A percentile compares a stretch with the other conserved stretches of the same genome.
These are phyloP conservation scores for Excoecaria agallocha DNA, from an alignment of 345 rosid species.

Conservation along the genomic window DNA sequence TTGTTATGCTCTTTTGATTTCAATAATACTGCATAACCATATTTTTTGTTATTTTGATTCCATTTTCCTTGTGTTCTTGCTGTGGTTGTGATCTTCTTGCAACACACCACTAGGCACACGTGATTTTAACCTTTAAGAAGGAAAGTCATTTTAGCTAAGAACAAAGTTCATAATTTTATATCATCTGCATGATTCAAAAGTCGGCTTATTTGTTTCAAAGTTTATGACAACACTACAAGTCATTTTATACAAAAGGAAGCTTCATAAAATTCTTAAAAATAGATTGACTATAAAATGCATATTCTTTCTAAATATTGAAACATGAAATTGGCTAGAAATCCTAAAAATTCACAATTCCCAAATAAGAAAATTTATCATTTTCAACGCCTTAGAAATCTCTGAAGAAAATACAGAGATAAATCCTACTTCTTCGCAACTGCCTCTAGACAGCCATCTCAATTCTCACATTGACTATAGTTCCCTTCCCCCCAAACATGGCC, in stretches of 20 bases:
- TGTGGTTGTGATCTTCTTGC: no score
- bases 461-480: no score
- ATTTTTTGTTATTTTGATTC: no score
- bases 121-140: not conserved
- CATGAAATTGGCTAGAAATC: not conserved
- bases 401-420: not conserved
- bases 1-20: no score
- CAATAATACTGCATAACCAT: no score
- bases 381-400: no score
- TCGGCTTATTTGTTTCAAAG: not conserved
- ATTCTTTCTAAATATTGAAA: not conserved
- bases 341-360: not conserved
- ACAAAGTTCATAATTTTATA: not conserved
- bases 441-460: not conserved
- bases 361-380: not conserved
- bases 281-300: not conserved
- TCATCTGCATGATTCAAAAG: not conserved
- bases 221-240: not conserved
- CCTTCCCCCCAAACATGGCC: no score
- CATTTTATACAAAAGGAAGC: not conserved
- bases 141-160: not conserved
- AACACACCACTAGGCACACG: not conserved
- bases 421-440: no score
- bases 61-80: no score
- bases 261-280: not conserved